Evolutionary conservation across 1,284 basidiomycete species (phyloP), one percentile per base, ranked within the genome.

Genomic region (Cerrena zonata): DNA sequence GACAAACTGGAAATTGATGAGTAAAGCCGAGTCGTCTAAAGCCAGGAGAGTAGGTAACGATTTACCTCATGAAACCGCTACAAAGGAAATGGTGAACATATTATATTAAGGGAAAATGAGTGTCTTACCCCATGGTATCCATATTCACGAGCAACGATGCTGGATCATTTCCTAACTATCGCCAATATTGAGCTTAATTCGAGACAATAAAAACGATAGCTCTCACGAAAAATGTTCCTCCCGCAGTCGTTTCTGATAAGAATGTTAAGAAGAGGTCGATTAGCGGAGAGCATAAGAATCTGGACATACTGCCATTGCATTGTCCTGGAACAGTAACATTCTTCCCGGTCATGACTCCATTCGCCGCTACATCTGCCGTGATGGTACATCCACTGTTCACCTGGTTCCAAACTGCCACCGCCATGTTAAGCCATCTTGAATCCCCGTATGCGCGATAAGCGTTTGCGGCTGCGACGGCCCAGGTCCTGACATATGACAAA

Each of bases 61-160:
- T 42, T 43, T 26, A 53, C 52, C 43, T 47, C 18, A 53, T 39
- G 22, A 27, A 53, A 5, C 21, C 49, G 15, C 52, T 53, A 26
- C 2, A 19, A 25, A 23, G 7, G 47, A 22, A 27, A 15, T 11
- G 5, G 27, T 22, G 34, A 26, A 22, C 10, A 7, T 5, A 25
- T 5, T 26, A 4, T 13, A 21, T 5, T 4, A 48, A 21, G 11
- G 22, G 5, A 37, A 13, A 52, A 19, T 27, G 12, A n/a, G 22
- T 27, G 36, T 15, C 39, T 40, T 44, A 52, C 51, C 24, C 51
- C 13, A 52, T 26, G 7, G 51, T 52, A 19, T 41, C 46, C 5
- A 27, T 47, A 39, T 52, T 43, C 2, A 52, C 51, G 15, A 27
- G 38, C 21, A 45, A 41, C 22, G 49, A 41, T 22, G n/a, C 19